phyloP scores from a whole-genome alignment of 768 basidiomycete species.

The Agaricus sinodeliciosus region DNA sequence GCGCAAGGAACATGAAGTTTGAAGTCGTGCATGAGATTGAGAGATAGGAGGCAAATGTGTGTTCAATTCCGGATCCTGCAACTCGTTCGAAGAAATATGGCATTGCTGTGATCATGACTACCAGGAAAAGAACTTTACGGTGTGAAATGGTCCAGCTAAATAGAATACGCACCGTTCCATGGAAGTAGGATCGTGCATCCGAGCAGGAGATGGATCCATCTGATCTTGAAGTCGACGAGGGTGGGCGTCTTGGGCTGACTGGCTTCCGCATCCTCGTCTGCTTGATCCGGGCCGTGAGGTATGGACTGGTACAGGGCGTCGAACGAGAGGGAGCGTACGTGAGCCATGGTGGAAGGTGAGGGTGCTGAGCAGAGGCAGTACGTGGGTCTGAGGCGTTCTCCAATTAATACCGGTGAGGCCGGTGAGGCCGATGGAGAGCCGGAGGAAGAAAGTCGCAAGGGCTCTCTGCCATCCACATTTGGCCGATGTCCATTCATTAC shows the following conservation, averaged over 20 bases:
- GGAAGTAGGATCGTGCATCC: constrained; percentile 78
- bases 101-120: constrained; percentile 82
- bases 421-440: background rate
- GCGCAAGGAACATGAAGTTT: constrained; percentile 66
- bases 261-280: constrained; percentile 7
- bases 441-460: background rate
- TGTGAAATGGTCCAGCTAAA: background rate
- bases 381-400: background rate
- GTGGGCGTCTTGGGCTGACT: constrained; percentile 17
- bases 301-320: constrained; percentile 19
- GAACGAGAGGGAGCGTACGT: background rate
- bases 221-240: constrained; percentile 36
- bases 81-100: constrained; percentile 76
- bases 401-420: background rate
- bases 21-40: constrained; percentile 56
- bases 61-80: constrained; percentile 46
- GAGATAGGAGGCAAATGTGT: constrained; percentile 62
- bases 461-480: background rate
- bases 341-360: background rate
- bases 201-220: constrained; percentile 65
- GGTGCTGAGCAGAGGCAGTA: background rate
- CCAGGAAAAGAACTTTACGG: background rate
- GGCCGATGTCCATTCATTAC: background rate
- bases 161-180: constrained; percentile 72
- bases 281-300: constrained; percentile 12